Conservation (phyloP, 1,139 yeast species). For the Diutina neorugosa region DNA sequence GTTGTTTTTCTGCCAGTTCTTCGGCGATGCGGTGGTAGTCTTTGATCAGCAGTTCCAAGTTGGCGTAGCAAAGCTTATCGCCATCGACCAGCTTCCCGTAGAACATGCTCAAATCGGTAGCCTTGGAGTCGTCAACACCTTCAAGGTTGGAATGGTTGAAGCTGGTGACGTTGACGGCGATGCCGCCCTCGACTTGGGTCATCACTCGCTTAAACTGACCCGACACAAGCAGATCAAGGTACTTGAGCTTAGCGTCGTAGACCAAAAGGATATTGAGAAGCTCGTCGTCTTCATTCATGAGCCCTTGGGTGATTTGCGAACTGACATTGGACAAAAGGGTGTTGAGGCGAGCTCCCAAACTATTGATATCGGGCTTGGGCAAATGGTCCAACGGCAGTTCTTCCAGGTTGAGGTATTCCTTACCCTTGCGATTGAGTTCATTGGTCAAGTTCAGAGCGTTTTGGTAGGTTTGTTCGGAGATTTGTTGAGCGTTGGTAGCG, state of each 20-base stretch:
- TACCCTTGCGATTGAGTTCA: conserved; percentile 30
- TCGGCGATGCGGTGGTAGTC: conserved; percentile 21
- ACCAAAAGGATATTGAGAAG: conserved; percentile 38
- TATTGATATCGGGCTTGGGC: conserved; percentile 18
- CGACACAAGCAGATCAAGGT: conserved; percentile 52
- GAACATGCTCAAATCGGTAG: conserved; percentile 49
- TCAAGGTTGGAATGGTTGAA: conserved; percentile 27
- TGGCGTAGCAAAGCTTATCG: conserved; percentile 81
- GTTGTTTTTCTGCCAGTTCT: conserved; percentile 12
- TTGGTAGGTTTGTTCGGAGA: conserved; percentile 32
- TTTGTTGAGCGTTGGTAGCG: conserved; percentile 29
- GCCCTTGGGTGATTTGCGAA: conserved; percentile 41
- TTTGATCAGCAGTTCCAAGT: conserved; percentile 62
- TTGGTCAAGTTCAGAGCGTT: conserved; percentile 31
- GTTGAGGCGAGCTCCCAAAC: conserved; percentile 23
- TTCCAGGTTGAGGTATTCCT: conserved; percentile 17
- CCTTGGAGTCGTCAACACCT: conserved; percentile 10
- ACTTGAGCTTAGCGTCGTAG: conserved; percentile 66
- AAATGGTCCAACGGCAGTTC: conserved; percentile 13
- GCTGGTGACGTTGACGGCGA: conserved; percentile 44
- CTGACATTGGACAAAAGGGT: conserved; percentile 25
- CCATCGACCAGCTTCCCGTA: conserved; percentile 74
- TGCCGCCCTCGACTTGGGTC: conserved; percentile 89
- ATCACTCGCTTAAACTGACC: conserved; percentile 71
- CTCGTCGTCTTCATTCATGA: conserved; percentile 57